phyloP scores from a whole-genome alignment of 1,284 basidiomycete species.

The Irpex lacteus region DNA sequence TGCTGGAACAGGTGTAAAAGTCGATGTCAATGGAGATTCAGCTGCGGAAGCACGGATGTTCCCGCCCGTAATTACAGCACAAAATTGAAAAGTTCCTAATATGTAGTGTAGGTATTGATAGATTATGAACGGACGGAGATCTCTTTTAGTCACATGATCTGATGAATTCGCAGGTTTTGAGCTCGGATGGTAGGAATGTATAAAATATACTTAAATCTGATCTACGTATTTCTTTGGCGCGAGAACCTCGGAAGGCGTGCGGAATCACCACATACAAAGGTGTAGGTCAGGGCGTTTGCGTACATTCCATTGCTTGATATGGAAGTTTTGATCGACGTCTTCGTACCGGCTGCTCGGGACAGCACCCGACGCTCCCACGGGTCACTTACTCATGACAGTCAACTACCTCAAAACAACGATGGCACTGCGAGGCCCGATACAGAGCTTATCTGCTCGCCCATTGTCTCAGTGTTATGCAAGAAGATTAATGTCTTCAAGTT shows the following conservation, averaged over 20 bases:
- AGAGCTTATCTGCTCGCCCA: background rate
- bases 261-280: too few species aligned
- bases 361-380: background rate
- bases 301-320: background rate
- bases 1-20: slow-evolving; percentile 68
- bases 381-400: background rate
- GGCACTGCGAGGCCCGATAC: background rate
- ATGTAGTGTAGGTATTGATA: too few species aligned
- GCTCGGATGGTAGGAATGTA: too few species aligned
- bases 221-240: too few species aligned
- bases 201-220: too few species aligned
- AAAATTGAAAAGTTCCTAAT: background rate
- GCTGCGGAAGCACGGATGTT: slow-evolving; percentile 37
- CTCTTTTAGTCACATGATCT: too few species aligned
- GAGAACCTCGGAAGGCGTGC: too few species aligned
- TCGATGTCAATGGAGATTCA: slow-evolving; percentile 47
- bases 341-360: background rate
- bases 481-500: background rate
- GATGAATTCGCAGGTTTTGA: too few species aligned
- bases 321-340: background rate
- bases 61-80: slow-evolving; percentile 14
- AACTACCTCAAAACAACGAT: background rate
- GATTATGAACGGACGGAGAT: too few species aligned
- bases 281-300: background rate
- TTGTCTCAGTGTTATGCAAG: background rate